Percentiles rank a stretch among this genome's conserved stretches.
phyloP scores from a whole-genome alignment of 148 eudicot genomes.

The Amaranthus cruentus region DNA sequence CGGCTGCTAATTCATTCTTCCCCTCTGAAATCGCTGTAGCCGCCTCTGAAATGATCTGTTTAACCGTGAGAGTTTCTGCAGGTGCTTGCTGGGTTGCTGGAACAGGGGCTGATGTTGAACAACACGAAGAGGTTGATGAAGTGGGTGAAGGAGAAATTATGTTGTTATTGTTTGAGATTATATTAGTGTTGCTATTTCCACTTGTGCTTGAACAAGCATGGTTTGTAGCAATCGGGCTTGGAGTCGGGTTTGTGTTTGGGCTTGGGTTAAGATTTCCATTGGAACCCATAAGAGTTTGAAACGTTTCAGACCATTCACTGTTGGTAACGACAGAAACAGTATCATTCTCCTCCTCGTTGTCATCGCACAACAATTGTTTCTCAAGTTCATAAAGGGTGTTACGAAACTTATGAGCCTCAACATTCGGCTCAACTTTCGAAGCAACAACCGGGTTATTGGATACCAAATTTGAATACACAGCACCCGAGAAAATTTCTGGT shows the following conservation, averaged over 20 bases:
- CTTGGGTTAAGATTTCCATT: constrained; percentile 13
- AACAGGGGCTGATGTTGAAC: constrained; percentile 50
- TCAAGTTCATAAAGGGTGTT: constrained; percentile 64
- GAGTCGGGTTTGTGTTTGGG: constrained; percentile 12
- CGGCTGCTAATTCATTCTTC: constrained; percentile 30
- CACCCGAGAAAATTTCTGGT: neutral
- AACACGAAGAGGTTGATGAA: constrained; percentile 64
- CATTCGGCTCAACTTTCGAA: constrained; percentile 3
- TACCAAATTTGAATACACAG: constrained; percentile 24
- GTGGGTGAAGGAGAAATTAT: constrained; percentile 61
- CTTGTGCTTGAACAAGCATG: constrained; percentile 11
- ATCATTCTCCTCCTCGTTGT: constrained; percentile 32
- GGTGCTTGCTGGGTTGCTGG: constrained; percentile 9
- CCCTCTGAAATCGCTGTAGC: constrained; percentile 67
- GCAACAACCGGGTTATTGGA: neutral
- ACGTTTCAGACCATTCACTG: constrained; percentile 87
- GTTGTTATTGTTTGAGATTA: neutral
- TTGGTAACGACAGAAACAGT: constrained; percentile 60
- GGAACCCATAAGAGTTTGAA: constrained; percentile 44
- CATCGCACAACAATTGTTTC: constrained; percentile 65
- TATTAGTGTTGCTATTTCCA: constrained; percentile 12
- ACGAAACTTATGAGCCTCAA: constrained; percentile 17
- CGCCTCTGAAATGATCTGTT: constrained; percentile 53
- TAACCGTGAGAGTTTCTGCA: constrained; percentile 17
- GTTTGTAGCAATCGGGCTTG: constrained; percentile 1